phyloP scores from a whole-genome alignment of 768 basidiomycete genomes.

The Lentinula detonsa region DNA sequence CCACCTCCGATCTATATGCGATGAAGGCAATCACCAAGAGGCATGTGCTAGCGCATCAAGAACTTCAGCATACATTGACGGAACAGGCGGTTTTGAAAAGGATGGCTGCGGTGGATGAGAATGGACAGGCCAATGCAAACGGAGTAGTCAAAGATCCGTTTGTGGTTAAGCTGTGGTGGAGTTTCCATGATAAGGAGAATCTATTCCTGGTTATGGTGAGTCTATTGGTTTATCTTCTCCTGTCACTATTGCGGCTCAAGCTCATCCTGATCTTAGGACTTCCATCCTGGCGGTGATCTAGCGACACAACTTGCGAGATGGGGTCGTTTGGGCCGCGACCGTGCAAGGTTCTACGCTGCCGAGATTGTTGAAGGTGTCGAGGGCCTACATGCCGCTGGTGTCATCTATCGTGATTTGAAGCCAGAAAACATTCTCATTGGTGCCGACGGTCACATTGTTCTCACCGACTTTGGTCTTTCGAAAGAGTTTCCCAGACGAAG shows the following conservation, averaged over 20 bases:
- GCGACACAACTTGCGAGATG: conserved; percentile 96
- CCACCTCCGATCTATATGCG: conserved; percentile 70
- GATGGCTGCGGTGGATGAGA: conserved; percentile 70
- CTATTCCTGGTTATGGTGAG: conserved; percentile 91
- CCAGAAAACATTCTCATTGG: conserved; percentile 97
- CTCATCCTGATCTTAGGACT: conserved; percentile 48
- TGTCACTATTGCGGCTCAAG: conserved; percentile 10
- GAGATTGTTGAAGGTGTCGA: conserved; percentile 97
- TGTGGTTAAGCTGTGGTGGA: conserved; percentile 94
- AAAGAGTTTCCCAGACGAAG: conserved; percentile 76
- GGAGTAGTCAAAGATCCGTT: conserved; percentile 66
- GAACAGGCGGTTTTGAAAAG: conserved; percentile 94
- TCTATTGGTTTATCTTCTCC: conserved; percentile 8
- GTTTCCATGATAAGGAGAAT: conserved; percentile 97
- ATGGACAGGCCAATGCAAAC: conserved; percentile 13
- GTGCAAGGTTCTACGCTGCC: conserved; percentile 94
- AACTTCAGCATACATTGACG: conserved; percentile 92
- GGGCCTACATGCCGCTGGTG: conserved; percentile 87
- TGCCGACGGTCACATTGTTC: conserved; percentile 89
- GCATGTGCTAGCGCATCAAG: conserved; percentile 94
- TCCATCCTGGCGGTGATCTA: conserved; percentile 93
- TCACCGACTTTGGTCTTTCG: conserved; percentile 95
- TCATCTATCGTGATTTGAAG: conserved; percentile 97
- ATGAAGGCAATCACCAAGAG: conserved; percentile 98
- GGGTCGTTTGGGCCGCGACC: conserved; percentile 89